Evolutionary conservation across 768 basidiomycete species (phyloP).

Genomic region (Pleurotus tuoliensis): DNA sequence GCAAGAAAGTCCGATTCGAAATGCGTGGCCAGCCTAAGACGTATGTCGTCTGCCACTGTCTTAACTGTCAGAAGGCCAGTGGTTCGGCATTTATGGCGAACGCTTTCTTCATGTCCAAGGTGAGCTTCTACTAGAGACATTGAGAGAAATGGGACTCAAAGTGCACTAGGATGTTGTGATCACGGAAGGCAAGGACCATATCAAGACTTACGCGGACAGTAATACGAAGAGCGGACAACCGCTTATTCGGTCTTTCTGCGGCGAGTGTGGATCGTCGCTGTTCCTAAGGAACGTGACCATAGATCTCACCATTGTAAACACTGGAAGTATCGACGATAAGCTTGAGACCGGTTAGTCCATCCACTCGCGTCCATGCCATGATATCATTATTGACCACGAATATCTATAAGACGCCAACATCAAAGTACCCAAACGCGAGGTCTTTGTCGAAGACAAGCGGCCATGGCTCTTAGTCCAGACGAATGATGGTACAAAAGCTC

Average conservation of each 20-base stretch:
- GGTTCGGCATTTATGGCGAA: slow-evolving; percentile 40
- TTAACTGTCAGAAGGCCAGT: slow-evolving; percentile 38
- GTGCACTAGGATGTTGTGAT: slow-evolving; percentile 16
- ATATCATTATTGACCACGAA: too few relatives aligned
- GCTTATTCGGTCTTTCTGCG: slow-evolving; percentile 23
- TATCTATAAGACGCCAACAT: neutral
- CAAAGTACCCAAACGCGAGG: neutral
- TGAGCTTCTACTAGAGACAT: slow-evolving; percentile 6
- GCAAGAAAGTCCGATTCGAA: slow-evolving; percentile 30
- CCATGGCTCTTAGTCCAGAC: neutral
- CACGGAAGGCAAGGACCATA: slow-evolving; percentile 17
- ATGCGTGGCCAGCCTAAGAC: slow-evolving; percentile 31
- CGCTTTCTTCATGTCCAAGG: slow-evolving; percentile 29
- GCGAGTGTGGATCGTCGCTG: slow-evolving; percentile 20
- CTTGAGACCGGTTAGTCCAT: neutral
- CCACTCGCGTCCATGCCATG: too few relatives aligned
- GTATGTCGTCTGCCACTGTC: slow-evolving; percentile 39
- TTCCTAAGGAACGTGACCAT: slow-evolving; percentile 15
- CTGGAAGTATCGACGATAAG: slow-evolving; percentile 2
- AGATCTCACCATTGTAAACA: slow-evolving; percentile 3
- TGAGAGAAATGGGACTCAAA: neutral
- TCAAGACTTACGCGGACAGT: slow-evolving; percentile 20
- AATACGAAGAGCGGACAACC: slow-evolving; percentile 19
- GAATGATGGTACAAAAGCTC: neutral
- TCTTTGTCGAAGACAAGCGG: neutral